These are phyloP conservation scores for Xylaria sp. DNA, from an alignment of 2,329 filamentous ascomycete species.

Conservation along the genomic window DNA sequence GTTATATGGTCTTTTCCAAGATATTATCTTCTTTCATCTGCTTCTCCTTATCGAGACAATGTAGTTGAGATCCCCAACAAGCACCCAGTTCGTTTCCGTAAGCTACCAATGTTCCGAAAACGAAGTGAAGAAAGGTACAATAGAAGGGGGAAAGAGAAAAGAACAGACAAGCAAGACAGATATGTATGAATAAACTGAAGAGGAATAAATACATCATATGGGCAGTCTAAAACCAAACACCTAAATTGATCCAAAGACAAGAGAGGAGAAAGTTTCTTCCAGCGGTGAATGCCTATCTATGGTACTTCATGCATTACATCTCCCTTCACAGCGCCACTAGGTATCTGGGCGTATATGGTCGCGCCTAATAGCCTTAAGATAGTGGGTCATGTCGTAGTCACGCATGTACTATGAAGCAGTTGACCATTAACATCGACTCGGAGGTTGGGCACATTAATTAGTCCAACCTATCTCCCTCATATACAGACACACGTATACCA, in stretches of 20 bases:
- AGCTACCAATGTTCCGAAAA: neutral
- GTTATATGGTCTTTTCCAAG: neutral
- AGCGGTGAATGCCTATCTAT: neutral
- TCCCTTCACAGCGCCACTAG: neutral
- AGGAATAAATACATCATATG: neutral
- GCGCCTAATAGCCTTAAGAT: neutral
- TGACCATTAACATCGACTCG: neutral
- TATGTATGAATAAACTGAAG: neutral
- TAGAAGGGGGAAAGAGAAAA: neutral
- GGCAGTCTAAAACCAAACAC: neutral
- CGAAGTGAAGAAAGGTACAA: neutral
- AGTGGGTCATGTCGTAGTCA: slow-evolving; percentile 7
- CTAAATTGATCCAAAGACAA: neutral
- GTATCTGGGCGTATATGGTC: neutral
- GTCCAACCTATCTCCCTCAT: neutral
- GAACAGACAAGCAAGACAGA: neutral
- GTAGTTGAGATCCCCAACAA: too few species aligned
- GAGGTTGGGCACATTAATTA: too few species aligned
- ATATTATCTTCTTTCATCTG: neutral
- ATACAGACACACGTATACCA: neutral
- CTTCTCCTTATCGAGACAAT: neutral
- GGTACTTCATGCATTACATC: neutral
- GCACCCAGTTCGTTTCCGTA: neutral
- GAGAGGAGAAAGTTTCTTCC: neutral
- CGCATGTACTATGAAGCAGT: slow-evolving; percentile 8